Evolutionary conservation across 1,139 yeast genomes (phyloP), one percentile per base, ranked within the genome.

Genomic region (Suhomyces guaymorum): DNA sequence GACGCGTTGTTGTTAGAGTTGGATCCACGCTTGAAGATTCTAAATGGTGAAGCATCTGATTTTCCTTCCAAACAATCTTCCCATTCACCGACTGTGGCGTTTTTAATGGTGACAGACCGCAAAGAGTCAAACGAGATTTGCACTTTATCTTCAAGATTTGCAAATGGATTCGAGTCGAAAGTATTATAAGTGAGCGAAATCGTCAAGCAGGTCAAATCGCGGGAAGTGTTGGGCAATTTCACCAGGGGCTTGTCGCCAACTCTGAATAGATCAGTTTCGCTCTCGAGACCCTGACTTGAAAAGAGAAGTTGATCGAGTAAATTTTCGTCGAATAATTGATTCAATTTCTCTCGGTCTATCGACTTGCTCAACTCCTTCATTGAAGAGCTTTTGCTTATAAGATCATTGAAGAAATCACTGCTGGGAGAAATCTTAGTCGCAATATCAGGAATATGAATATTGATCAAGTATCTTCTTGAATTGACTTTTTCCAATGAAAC

Each of bases 391-490:
- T 39, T 32, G 3, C 46, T 38, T 5, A 50, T 30, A n/a, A 58
- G 37, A 3, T 40, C 23, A 10, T 50, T 45, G 34, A 64, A 61
- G 2, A 54, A 18, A 4, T 45, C 37, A 17, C 59, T 48, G 20
- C 44, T 50, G 0, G 74, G 74, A 2, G 59, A 22, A 2, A 67
- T 26, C 29, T 49, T 52, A 4, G 73, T 52, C 3, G 61, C 59
- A 4, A 70, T 34, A 44, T 72, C 78, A 2, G 75, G 75, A 11
- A 73, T 48, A 43, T 73, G 78, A n/a, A 73, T 39, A 36, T 66
- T 65, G n/a, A 70, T 39, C 12, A 42, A 32, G 38, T 57, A 57
- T 37, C 56, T 55, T 28, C 70, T 47, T 1, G 66, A 44, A 43
- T 60, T 63, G 26, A 59, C 41, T 26, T 58, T 57, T 30, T 61